These are phyloP conservation scores for Bipolaris bicolor DNA, from an alignment of 2,329 filamentous ascomycete genomes.

Conservation along the genomic window DNA sequence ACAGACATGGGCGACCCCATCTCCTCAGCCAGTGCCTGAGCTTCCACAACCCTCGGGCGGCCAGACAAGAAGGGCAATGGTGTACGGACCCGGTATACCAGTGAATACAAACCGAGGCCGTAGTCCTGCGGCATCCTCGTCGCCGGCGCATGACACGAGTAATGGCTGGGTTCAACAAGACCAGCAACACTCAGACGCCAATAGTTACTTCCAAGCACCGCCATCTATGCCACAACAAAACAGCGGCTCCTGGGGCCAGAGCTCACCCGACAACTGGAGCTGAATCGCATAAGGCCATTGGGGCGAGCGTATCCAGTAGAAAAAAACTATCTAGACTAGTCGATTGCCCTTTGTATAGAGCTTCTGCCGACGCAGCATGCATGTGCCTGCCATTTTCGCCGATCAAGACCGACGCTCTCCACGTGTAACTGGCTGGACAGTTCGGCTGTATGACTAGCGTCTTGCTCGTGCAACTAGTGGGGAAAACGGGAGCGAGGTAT, in stretches of 20 bases:
- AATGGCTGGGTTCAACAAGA: constrained; percentile 4
- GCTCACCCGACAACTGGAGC: constrained; percentile 11
- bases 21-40: constrained; percentile 38
- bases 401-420: not conserved
- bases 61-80: constrained; percentile 37
- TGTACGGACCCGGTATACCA: constrained; percentile 37
- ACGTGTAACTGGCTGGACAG: not conserved
- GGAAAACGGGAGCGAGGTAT: not conserved
- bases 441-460: not conserved
- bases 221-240: constrained; percentile 4
- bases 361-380: not conserved
- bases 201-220: constrained; percentile 8
- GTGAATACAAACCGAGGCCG: constrained; percentile 13
- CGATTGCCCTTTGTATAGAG: not conserved
- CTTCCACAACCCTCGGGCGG: constrained; percentile 44
- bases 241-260: not conserved
- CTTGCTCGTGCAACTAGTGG: not conserved
- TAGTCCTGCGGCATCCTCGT: constrained; percentile 18
- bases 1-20: constrained; percentile 33
- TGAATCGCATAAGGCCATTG: not conserved
- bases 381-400: not conserved
- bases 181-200: constrained; percentile 6
- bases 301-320: not conserved
- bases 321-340: not conserved
- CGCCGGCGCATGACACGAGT: not conserved